Evolutionary conservation across 345 rosid species (phyloP), one percentile per base, ranked within the genome.

Genomic region (Draba incana): DNA sequence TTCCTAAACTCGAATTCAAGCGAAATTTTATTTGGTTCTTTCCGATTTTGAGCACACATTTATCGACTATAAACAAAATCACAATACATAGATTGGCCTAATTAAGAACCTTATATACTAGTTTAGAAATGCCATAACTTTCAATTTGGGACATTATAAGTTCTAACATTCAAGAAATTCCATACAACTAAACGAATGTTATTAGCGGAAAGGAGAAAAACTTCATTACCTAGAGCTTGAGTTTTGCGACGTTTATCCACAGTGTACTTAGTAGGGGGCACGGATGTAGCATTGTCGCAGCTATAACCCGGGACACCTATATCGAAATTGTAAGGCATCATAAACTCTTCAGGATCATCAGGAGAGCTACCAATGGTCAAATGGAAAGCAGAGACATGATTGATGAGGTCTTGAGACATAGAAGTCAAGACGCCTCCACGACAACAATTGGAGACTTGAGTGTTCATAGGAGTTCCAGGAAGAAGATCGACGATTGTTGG

Each of bases 371-470:
- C 86, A 10, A 83, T 61, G 30, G 13, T 61, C 88, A 92, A 72
- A 51, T 72, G 81, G 59, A 92, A 90, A 47, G 78, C 39, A 0
- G 97, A 75, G 23, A 49, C 77, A 46, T 33, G 70, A 10, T 72
- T 85, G 12, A 82, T 65, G 14, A 62, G 76, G 69, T 90, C 90
- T 55, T 88, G 97, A 8, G 70, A 63, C 71, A 84, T 54, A 24
- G 98, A 85, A 6, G 97, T 51, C 3, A 92, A 48, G 31, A 85
- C 80, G 6, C 97, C 98, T 35, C 84, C 97, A 42, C 82, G 86
- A 69, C 98, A 92, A 69, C 97, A 92, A 47, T 90, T 92, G 0
- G 82, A 52, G 3, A 77, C 57, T 56, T 88, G 97, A 13, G 3
- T 0, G 66, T 81, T 85, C 10, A 64, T 81, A 24, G 90, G 80